These are phyloP conservation scores for Microdochium bolleyi DNA, from an alignment of 2,329 filamentous ascomycete species.

Conservation along the genomic window DNA sequence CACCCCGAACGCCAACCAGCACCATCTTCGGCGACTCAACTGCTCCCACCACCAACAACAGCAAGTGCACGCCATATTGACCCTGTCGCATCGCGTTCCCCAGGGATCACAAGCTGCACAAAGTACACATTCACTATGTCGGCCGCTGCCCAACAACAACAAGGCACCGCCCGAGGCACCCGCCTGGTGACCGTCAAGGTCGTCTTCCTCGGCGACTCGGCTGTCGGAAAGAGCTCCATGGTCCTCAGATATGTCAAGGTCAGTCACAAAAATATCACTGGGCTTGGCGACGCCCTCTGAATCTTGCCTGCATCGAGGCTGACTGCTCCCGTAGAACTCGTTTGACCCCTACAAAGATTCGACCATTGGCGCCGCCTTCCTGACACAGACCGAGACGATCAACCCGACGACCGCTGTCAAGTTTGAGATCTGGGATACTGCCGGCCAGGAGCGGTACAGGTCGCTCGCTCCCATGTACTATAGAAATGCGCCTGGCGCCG, in stretches of 20 bases:
- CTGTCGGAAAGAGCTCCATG: constrained; percentile 98
- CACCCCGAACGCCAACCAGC: not conserved
- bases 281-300: constrained; percentile 3
- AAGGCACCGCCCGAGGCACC: not conserved
- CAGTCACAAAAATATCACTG: constrained; percentile 16
- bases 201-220: constrained; percentile 66
- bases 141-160: not conserved
- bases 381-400: constrained; percentile 97
- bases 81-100: not conserved
- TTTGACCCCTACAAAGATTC: constrained; percentile 97
- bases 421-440: constrained; percentile 99
- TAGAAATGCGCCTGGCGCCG: constrained; percentile 96
- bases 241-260: constrained; percentile 98
- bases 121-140: not conserved
- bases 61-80: not conserved
- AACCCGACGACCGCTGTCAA: constrained; percentile 98
- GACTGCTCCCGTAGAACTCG: constrained; percentile 63
- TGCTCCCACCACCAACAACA: not conserved
- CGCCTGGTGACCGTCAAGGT: not conserved
- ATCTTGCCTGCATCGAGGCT: not conserved
- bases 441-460: constrained; percentile 98
- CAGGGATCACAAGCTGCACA: not conserved
- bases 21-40: not conserved
- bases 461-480: constrained; percentile 99
- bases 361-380: constrained; percentile 95